Conservation (phyloP, 1,284 basidiomycete genomes). For the Austropuccinia psidii region DNA sequence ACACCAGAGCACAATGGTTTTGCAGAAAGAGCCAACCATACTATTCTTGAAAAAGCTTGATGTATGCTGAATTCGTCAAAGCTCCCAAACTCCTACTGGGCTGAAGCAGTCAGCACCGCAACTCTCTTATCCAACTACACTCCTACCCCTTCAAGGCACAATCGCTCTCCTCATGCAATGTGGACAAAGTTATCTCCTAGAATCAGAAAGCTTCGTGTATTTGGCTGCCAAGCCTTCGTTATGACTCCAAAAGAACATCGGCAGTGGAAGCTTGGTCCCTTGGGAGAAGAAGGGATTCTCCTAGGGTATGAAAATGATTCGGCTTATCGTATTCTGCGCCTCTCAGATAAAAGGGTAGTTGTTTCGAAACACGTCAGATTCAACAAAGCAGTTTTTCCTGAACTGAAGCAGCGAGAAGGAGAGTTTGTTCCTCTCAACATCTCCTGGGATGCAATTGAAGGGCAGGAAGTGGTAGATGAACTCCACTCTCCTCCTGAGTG, state of each 20-base stretch:
- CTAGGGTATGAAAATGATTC: background rate
- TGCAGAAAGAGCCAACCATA: slow-evolving; percentile 4
- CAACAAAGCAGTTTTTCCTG: too few species aligned
- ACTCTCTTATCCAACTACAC: background rate
- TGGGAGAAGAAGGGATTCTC: background rate
- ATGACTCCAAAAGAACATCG: background rate
- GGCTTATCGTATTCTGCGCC: background rate
- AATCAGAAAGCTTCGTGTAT: background rate
- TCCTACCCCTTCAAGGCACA: background rate
- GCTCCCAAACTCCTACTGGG: background rate
- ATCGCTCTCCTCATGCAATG: background rate
- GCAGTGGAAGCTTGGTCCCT: background rate
- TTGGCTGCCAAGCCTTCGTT: background rate
- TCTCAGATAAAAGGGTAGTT: too few species aligned
- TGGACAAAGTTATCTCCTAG: background rate
- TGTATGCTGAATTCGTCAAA: background rate
- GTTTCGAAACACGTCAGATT: too few species aligned
- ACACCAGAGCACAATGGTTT: slow-evolving; percentile 13
- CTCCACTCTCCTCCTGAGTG: too few species aligned
- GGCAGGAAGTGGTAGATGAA: too few species aligned
- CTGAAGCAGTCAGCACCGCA: background rate
- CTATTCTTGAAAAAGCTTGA: slow-evolving; percentile 2
- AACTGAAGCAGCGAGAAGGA: too few species aligned
- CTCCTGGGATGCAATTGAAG: too few species aligned
- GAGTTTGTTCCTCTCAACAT: too few species aligned